These are phyloP conservation scores for Gremmenia infestans DNA, from an alignment of 2,329 filamentous ascomycete genomes.

Conservation along the genomic window DNA sequence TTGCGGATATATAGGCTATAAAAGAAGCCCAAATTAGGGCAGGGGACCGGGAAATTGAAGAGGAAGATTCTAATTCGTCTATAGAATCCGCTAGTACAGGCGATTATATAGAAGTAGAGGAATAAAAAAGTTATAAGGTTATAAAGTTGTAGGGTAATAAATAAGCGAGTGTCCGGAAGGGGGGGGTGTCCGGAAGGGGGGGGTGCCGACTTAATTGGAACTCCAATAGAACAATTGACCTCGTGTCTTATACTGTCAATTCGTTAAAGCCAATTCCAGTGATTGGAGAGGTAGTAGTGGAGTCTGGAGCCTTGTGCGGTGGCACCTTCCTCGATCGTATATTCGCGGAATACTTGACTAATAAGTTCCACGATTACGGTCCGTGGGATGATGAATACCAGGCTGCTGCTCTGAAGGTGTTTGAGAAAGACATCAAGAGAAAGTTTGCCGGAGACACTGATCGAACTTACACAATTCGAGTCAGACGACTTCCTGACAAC, in stretches of 20 bases:
- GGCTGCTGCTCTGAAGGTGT: slow-evolving; percentile 17
- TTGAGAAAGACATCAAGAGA: slow-evolving; percentile 16
- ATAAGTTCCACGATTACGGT: slow-evolving; percentile 13
- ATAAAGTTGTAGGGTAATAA: too few species aligned
- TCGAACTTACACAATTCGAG: slow-evolving; percentile 31
- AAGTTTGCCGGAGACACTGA: slow-evolving; percentile 8
- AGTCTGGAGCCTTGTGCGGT: slow-evolving; percentile 23
- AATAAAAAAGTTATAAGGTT: too few species aligned
- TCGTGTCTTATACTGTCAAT: slow-evolving; percentile 29
- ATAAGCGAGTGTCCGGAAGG: too few species aligned
- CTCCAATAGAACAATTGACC: slow-evolving; percentile 25
- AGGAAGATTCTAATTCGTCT: too few species aligned
- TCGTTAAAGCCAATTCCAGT: slow-evolving; percentile 10
- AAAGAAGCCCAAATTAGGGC: too few species aligned
- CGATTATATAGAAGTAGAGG: too few species aligned
- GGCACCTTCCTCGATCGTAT: slow-evolving; percentile 23
- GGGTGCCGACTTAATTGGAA: too few species aligned
- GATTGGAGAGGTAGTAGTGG: slow-evolving; percentile 23
- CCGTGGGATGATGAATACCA: slow-evolving; percentile 9
- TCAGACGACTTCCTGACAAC: slow-evolving; percentile 35
- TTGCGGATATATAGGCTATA: too few species aligned
- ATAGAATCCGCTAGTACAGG: too few species aligned
- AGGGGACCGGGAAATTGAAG: too few species aligned
- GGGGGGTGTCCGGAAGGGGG: too few species aligned
- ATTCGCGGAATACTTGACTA: slow-evolving; percentile 20